Percentiles rank a stretch among this genome's conserved stretches.
These are phyloP conservation scores for Elsinoe ampelina DNA, from an alignment of 2,329 filamentous ascomycete species.

Conservation along the genomic window DNA sequence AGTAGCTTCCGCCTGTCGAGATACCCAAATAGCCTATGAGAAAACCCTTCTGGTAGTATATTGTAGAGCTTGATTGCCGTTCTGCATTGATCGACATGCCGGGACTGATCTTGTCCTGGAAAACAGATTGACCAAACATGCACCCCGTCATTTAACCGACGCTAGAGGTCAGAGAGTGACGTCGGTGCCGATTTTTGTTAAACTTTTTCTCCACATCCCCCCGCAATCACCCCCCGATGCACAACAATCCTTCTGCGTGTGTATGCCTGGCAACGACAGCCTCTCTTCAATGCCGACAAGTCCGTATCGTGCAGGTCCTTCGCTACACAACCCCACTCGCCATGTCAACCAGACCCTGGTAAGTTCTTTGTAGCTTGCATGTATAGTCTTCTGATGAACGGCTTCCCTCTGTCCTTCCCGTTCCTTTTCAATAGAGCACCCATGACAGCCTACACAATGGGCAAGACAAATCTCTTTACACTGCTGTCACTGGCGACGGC, in stretches of 20 bases:
- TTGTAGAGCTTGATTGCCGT: no score
- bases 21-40: no score
- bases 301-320: not conserved
- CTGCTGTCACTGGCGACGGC: not conserved
- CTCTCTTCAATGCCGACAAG: not conserved
- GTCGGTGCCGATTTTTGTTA: no score
- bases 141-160: no score
- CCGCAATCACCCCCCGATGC: not conserved
- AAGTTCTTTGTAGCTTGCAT: not conserved
- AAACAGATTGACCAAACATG: no score
- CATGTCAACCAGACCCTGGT: not conserved
- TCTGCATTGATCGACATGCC: no score
- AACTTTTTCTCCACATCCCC: not conserved
- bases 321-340: not conserved
- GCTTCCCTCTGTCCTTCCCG: not conserved
- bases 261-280: not conserved
- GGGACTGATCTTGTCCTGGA: no score
- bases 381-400: not conserved
- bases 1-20: no score
- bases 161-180: no score
- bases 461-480: not conserved
- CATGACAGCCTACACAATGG: conserved; percentile 4
- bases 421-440: not conserved
- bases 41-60: no score
- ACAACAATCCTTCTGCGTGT: not conserved